Base-by-base conservation (phyloP, 352 stramenopile species). In the Halophytophthora polymorphica region DNA sequence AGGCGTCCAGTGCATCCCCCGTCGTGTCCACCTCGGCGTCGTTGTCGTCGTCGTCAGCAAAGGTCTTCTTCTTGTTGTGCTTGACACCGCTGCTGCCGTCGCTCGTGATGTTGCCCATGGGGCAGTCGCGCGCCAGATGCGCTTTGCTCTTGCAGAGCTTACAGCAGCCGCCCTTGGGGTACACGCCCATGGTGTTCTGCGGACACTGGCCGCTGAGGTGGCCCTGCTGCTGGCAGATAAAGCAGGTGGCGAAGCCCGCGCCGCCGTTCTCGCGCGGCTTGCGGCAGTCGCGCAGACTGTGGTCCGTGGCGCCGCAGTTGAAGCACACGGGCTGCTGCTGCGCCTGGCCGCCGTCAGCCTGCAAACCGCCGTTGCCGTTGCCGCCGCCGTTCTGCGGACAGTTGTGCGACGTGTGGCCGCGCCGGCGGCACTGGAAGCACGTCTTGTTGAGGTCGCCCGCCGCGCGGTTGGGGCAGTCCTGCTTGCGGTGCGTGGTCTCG, bases 121-220 rank as follows among this genome's bases (percentile, higher is more conserved):
- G 86, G 37, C 88, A 96, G 64, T 96, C 74, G 38, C 78, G 77
- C 39, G 82, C 87, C 52, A 96, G 60, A 67, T 96, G 88, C 38
- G 78, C 61, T 36, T 90, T 66, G 55, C 78, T 90, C 63, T 86
- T 82, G 62, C 83, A 93, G 22, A 96, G 54, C 60, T 96, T 95
- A 55, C 88, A 96, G 66, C 83, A 90, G 34, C 88, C 88, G 49
- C 88, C 88, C 48, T 88, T 92, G 38, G 86, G 86, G 66, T 96
- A 96, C 42, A 96, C 86, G 49, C 86, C 86, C 36, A 86, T 93
- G 44, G 70, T 88, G 42, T 89, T 95, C 65, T 95, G 61, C 35
- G 84, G 80, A 49, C 88, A 96, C 62, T 87, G 82, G 49, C 73
- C 77, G 60, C 85, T 94, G 56, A 96, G 61, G 58, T 96, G 88